Conservation (phyloP, 225 moss, liverwort and hornwort species). For the Thuidium tamariscinum region DNA sequence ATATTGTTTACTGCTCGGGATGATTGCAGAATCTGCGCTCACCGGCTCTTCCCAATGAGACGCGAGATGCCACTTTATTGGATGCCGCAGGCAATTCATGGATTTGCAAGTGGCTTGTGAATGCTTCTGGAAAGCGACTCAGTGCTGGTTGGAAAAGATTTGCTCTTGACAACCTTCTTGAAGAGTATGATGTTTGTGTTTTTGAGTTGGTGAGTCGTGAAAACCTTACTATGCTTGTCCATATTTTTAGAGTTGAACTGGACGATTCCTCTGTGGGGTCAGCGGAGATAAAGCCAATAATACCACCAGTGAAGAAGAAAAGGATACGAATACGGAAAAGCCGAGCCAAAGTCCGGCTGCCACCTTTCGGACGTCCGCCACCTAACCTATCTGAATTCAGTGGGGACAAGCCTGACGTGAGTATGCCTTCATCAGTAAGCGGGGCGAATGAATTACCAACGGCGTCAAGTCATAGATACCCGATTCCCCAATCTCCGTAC, state of each 20-base stretch:
- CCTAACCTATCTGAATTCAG: not conserved
- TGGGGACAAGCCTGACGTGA: not conserved
- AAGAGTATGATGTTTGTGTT: slow-evolving; percentile 20
- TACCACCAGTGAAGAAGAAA: not conserved
- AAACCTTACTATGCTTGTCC: slow-evolving; percentile 3
- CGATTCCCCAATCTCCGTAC: not conserved
- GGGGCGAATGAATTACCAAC: not conserved
- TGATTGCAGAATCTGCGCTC: slow-evolving; percentile 9
- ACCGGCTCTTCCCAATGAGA: slow-evolving; percentile 5
- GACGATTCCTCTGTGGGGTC: not conserved
- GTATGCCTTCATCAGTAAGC: not conserved
- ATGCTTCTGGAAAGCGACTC: slow-evolving; percentile 3
- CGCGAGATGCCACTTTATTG: slow-evolving; percentile 6
- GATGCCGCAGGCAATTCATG: slow-evolving; percentile 5
- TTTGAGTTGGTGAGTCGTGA: slow-evolving; percentile 5
- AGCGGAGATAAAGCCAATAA: not conserved
- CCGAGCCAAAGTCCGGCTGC: not conserved
- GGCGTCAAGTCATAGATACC: not conserved
- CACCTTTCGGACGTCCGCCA: not conserved
- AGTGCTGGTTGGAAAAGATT: slow-evolving; percentile 29
- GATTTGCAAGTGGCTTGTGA: slow-evolving; percentile 20
- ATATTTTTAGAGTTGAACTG: slow-evolving; percentile 13
- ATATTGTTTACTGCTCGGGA: not conserved
- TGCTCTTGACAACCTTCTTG: slow-evolving; percentile 10
- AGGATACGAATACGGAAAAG: not conserved